Evolutionary conservation across 305 asterid genomes (phyloP).

Genomic region (Fraxinus sp.): DNA sequence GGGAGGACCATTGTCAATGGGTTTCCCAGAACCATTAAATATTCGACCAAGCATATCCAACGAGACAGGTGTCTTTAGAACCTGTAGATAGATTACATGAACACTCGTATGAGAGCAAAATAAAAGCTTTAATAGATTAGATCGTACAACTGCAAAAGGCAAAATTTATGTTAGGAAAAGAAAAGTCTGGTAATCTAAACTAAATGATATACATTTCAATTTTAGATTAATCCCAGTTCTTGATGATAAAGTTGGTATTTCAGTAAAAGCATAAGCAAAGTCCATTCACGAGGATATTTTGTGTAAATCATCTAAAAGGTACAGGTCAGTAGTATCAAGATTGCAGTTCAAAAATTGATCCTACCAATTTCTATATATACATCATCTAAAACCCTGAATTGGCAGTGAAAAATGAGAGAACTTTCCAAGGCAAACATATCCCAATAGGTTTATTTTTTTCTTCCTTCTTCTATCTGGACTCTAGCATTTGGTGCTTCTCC

Average conservation of each 20-base stretch:
- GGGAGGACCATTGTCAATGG: constrained; percentile 98
- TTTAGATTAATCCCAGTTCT: background rate
- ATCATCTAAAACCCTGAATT: background rate
- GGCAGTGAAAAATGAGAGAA: background rate
- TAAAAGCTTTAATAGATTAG: background rate
- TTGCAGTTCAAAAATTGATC: background rate
- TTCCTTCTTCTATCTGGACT: background rate
- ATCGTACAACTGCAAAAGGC: background rate
- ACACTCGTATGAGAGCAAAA: background rate
- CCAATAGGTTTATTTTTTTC: background rate
- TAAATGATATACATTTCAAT: background rate
- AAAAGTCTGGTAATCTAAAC: background rate
- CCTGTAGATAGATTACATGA: constrained; percentile 39
- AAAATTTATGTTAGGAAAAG: background rate
- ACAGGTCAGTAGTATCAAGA: background rate
- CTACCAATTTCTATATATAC: background rate
- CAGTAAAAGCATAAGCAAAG: background rate
- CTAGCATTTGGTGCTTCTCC: background rate
- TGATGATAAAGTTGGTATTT: background rate
- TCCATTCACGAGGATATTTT: background rate
- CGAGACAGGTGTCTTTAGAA: constrained; percentile 91
- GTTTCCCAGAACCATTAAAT: constrained; percentile 95
- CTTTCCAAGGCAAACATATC: background rate
- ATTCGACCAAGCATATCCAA: constrained; percentile 98
- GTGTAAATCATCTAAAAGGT: background rate